Base-by-base conservation (phyloP, 1,284 basidiomycete genomes). In the Peniophora sp. region DNA sequence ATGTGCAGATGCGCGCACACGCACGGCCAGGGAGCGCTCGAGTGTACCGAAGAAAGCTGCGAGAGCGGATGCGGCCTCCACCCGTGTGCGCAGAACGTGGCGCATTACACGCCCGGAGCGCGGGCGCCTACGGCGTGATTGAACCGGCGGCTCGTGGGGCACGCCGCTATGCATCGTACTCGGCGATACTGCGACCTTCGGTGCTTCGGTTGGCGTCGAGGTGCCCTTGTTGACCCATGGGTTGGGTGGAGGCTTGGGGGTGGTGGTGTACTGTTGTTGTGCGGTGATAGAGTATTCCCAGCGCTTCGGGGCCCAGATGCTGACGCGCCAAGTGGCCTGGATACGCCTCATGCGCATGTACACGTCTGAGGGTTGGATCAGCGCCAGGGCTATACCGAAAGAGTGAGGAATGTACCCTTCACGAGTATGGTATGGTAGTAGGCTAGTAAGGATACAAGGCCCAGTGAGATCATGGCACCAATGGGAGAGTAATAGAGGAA, bases 241-340 rank as follows among this genome's bases (percentile, higher is more conserved):
- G 58, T 75, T 91, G 57, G 77, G 76, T 3, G 82, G 76, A 2
- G 86, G 88, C 14, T 74, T 70, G 18, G 67, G 65, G 9, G 86
- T 85, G 12, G 75, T 79, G 8, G 78, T 86, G 64, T 91, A 93
- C 51, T 81, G 81, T n/a, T 84, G 76, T 37, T 95, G 73, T 8
- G 83, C 82, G 20, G 74, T 58, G 17, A 83, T 60, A 3, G 87
- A 79, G 50, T 94, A 72, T 57, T 96, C 92, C 78, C 82, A 89
- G 39, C 70, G 72, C 61, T 82, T 83, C 9, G 93, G 92, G 2
- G 79, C 76, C 93, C 93, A 97, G 55, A 95, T 79, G 12, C 97
- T 75, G 15, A 95, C 81, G 48, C 91, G 84, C 92, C 93, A 97
- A 11, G 92, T 83, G 3, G 92, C 88, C 24, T 86, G 75, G 39